phyloP scores from a whole-genome alignment of 78 protist species.

The Salpingoeca rosetta region DNA sequence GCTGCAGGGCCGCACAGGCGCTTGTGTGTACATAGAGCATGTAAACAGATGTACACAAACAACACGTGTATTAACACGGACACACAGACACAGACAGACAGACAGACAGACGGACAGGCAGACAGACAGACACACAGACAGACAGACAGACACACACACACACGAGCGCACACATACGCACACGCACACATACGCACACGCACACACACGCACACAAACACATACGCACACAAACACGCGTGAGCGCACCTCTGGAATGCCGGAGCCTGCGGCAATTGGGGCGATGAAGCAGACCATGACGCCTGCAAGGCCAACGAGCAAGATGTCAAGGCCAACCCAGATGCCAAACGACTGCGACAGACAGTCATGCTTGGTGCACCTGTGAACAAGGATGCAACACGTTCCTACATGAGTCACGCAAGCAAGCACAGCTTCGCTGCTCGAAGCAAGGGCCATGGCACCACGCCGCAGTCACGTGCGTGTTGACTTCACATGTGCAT shows the following conservation, averaged over 20 bases:
- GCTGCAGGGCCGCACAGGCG: not conserved
- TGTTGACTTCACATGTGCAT: too few species aligned
- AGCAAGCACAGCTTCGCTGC: too few species aligned
- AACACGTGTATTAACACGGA: not conserved
- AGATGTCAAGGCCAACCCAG: constrained; percentile 23
- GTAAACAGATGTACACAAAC: not conserved
- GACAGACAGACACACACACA: not conserved
- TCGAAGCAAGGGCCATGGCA: too few species aligned
- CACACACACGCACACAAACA: not conserved
- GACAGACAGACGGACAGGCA: not conserved
- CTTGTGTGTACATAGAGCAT: not conserved
- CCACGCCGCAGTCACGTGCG: too few species aligned
- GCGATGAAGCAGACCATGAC: constrained; percentile 8
- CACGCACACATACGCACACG: not conserved
- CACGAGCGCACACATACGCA: too few species aligned
- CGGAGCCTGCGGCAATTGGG: constrained; percentile 67
- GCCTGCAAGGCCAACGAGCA: not conserved
- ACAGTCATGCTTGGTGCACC: not conserved
- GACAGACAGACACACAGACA: not conserved
- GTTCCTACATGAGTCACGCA: too few species aligned
- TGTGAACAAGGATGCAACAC: too few species aligned
- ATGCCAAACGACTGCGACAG: constrained; percentile 21
- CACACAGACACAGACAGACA: not conserved
- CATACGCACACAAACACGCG: not conserved
- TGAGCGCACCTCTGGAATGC: constrained; percentile 86